phyloP scores from a whole-genome alignment of 1,139 yeast genomes.

The Geotrichum bryndzae region DNA sequence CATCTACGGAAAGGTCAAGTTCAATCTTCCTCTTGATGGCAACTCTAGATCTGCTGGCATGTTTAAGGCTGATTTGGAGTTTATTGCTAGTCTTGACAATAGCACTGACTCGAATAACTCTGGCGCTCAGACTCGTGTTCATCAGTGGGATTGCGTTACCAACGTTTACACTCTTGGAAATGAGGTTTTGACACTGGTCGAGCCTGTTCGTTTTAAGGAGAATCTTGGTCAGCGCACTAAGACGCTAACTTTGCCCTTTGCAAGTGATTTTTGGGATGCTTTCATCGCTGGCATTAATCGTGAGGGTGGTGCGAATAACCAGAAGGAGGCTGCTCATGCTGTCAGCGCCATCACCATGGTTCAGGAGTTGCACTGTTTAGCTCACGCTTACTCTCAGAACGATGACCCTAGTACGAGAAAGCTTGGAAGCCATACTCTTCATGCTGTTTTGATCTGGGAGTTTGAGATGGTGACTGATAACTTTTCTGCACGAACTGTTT shows the following conservation, averaged over 20 bases:
- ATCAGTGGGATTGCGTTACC: constrained; percentile 32
- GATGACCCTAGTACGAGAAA: constrained; percentile 2
- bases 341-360: constrained; percentile 34
- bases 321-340: constrained; percentile 32
- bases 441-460: constrained; percentile 34
- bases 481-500: constrained; percentile 35
- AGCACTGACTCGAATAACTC: constrained; percentile 9
- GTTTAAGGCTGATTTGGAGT: constrained; percentile 28
- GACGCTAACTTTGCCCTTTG: constrained; percentile 34
- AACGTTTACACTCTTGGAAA: constrained; percentile 33
- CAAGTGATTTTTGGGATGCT: constrained; percentile 39
- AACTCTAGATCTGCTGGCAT: constrained; percentile 14
- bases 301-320: constrained; percentile 21
- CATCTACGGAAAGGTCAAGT: constrained; percentile 32
- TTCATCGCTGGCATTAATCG: constrained; percentile 34
- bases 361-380: constrained; percentile 31
- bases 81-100: constrained; percentile 20
- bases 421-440: constrained; percentile 4
- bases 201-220: constrained; percentile 28
- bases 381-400: constrained; percentile 13
- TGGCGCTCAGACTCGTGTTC: constrained; percentile 14
- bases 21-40: constrained; percentile 22
- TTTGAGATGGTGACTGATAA: constrained; percentile 34
- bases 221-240: constrained; percentile 30
- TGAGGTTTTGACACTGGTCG: constrained; percentile 31